These are phyloP conservation scores for Lizanozyma gosingica DNA, from an alignment of 1,139 yeast genomes.

Conservation along the genomic window DNA sequence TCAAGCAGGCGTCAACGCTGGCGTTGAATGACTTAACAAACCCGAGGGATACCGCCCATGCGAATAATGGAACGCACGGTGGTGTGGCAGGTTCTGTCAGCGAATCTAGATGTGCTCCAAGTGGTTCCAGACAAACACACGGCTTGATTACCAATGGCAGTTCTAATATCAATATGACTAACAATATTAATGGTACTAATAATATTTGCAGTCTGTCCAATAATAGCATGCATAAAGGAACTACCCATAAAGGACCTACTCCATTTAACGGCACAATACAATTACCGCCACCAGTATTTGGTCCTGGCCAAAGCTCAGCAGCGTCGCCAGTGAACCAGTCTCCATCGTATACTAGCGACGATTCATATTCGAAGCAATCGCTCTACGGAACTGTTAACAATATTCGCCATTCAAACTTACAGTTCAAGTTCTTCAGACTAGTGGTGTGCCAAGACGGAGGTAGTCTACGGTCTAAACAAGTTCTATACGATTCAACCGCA, in stretches of 20 bases:
- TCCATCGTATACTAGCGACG: constrained; percentile 24
- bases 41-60: too few species aligned
- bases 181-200: not conserved
- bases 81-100: too few species aligned
- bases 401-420: constrained; percentile 21
- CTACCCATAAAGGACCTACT: not conserved
- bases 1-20: not conserved
- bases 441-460: constrained; percentile 40
- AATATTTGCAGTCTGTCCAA: not conserved
- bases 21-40: not conserved
- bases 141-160: too few species aligned
- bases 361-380: constrained; percentile 33
- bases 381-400: constrained; percentile 30
- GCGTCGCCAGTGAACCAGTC: constrained; percentile 1
- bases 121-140: too few species aligned
- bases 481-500: constrained; percentile 27
- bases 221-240: not conserved
- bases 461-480: constrained; percentile 31
- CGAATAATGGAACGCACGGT: too few species aligned
- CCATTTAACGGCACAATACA: not conserved
- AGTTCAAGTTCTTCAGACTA: constrained; percentile 25
- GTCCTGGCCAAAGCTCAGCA: not conserved
- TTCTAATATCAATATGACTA: not conserved
- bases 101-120: too few species aligned
- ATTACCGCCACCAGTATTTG: not conserved